A percentile compares a stretch with the other conserved stretches of the same genome.
phyloP scores from a whole-genome alignment of 345 rosid species.

The Cardamine occulta region DNA sequence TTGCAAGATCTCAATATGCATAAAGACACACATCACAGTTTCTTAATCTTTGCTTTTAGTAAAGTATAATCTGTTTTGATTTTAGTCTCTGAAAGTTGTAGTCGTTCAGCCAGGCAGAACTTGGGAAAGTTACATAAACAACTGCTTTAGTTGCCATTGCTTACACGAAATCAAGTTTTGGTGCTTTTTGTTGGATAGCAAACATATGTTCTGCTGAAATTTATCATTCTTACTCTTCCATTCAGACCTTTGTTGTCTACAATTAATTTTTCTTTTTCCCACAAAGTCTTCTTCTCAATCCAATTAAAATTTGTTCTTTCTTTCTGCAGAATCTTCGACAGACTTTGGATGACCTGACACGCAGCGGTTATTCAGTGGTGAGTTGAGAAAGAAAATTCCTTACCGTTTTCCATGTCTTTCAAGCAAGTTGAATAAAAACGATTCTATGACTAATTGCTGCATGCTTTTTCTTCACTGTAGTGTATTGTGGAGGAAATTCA shows the following conservation, averaged over 20 bases:
- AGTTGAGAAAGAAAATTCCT: slow-evolving; percentile 38
- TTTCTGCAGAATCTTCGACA: slow-evolving; percentile 92
- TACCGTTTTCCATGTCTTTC: not conserved
- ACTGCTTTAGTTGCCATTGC: slow-evolving; percentile 8
- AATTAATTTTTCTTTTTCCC: not conserved
- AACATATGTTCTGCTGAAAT: slow-evolving; percentile 10
- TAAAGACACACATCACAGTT: not conserved
- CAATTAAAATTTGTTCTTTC: slow-evolving; percentile 2
- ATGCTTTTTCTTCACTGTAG: slow-evolving; percentile 44
- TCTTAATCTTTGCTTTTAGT: not conserved
- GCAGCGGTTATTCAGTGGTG: slow-evolving; percentile 88
- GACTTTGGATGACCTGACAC: slow-evolving; percentile 95
- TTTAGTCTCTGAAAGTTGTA: slow-evolving; percentile 2
- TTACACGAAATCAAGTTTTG: not conserved
- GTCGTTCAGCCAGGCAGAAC: slow-evolving; percentile 11
- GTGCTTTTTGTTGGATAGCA: slow-evolving; percentile 9
- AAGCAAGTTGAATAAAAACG: slow-evolving; percentile 6
- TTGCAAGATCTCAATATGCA: not conserved
- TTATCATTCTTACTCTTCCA: not conserved
- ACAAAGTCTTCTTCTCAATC: not conserved
- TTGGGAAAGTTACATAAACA: not conserved
- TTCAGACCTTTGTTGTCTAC: not conserved
- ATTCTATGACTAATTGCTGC: not conserved
- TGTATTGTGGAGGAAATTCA: slow-evolving; percentile 99
- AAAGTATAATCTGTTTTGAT: slow-evolving; percentile 14